Base-by-base conservation (phyloP, 768 basidiomycete species). In the Agrocybe pediades region DNA sequence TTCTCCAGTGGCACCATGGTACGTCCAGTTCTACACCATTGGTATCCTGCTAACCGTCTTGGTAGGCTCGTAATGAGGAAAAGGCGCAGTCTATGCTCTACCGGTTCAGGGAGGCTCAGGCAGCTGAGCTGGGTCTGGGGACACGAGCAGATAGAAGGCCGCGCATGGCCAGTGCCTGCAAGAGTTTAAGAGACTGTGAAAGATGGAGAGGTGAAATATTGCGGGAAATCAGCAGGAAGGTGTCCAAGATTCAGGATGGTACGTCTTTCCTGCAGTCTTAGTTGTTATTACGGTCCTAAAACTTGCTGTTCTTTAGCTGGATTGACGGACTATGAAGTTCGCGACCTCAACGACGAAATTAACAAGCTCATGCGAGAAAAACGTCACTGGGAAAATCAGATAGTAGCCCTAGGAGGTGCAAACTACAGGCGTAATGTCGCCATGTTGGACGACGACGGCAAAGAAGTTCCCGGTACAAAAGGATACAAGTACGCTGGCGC, bases 161-260 rank as follows among this genome's bases (percentile, higher is more conserved):
- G 41, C 82, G 90, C 49, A 92, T 98, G 88, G 95, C 96, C 9
- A 89, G 88, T 59, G 82, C 86, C 11, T 95, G 94, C 68, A 95
- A 95, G 71, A 95, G 89, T 63, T 68, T 98, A 62, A 77, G 92
- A 30, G 95, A 98, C 44, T 95, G 93, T 63, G 96, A 99, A 70
- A 78, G 94, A 51, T 98, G 95, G 94, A 75, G 96, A 66, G 96
- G 95, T 52, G 96, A 98, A 71, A 92, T 98, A 17, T 67, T 99
- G 51, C 77, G 94, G 40, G 96, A 99, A 66, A 95, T 98, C 45
- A 94, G 92, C 66, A 69, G 96, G 56, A 98, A 99, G 69, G 96
- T 98, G 21, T 94, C 93, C 15, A 98, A 98, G 72, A 98, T 98
- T 42, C 96, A 99, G 70, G 96, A 99, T 65, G 73, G 94, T 95